Base-by-base conservation (phyloP, 1,139 yeast genomes). In the Blastobotrys capitulatus region DNA sequence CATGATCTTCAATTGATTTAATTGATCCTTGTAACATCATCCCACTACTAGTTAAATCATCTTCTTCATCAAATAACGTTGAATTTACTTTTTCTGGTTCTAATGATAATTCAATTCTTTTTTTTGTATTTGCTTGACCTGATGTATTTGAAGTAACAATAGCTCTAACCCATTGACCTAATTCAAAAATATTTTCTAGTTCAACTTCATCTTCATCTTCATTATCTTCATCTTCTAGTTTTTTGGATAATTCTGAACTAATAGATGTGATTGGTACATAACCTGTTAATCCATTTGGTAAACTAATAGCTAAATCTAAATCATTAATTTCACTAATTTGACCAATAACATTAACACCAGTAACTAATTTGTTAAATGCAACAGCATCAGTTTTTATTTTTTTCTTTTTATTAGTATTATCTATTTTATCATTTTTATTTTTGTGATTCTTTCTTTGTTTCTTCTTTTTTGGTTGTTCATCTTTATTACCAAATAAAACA, bases 121-220 rank as follows among this genome's bases (percentile, higher is more conserved):
- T 85, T 54, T 71, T 73, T 12, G 58, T 52, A 41, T 58, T 57
- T 26, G 59, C 60, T 3, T 59, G 49, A 13, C 57, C 61, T 8
- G 65, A 64, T 25, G 68, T 64, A 16, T 64, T 57, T 40, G 77
- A 77, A 8, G 77, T 75, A 7, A 90, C 89, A 50, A 76, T 71
- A 26, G 95, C 95, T 59, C 94, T 79, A 44, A 92, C 70, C 89
- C 95, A 92, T 66, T 87, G 94, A 12, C 97, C 97, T 39, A 79
- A 60, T 44, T 68, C 64, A 69, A 90, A 89, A 49, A 79, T 65
- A 2, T 60, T 65, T 8, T 61, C 69, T 12, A 58, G 57, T 10
- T 58, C 61, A 4, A 60, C 64, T 10, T 53, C 60, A 12, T 62
- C 64, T 9, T 65, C 72, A 13, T 62, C 64, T 9, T 65, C 72